These are phyloP conservation scores for Coemansia sp. DNA, from an alignment of 192 early-diverging fungal genomes.

Conservation along the genomic window DNA sequence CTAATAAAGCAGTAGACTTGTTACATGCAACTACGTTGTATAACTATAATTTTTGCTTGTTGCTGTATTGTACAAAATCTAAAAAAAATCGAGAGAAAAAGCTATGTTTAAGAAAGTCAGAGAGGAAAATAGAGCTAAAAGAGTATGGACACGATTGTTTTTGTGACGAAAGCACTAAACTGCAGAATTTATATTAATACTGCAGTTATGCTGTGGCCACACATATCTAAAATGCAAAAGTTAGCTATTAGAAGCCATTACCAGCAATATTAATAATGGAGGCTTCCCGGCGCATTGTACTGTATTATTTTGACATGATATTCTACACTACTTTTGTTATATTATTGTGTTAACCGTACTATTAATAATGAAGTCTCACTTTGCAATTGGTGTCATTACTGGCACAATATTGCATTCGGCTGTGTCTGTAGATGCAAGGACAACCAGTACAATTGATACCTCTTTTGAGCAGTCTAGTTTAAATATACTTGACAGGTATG, in stretches of 20 bases:
- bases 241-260: neutral
- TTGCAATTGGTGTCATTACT: neutral
- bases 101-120: too few species aligned
- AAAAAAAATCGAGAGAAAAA: too few species aligned
- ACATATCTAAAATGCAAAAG: neutral
- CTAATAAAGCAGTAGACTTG: too few species aligned
- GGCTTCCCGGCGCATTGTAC: neutral
- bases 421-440: neutral
- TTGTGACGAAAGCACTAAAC: too few species aligned
- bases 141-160: too few species aligned
- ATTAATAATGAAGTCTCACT: neutral
- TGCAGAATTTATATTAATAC: neutral
- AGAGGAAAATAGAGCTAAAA: too few species aligned
- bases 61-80: too few species aligned
- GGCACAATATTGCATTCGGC: neutral
- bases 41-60: too few species aligned
- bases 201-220: neutral
- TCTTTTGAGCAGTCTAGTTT: constrained; percentile 7
- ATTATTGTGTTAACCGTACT: neutral
- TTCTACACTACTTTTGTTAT: neutral
- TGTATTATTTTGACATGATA: neutral
- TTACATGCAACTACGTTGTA: too few species aligned
- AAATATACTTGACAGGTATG: constrained; percentile 8
- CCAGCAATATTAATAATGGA: neutral
- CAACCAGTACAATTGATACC: neutral